A percentile compares a stretch with the other conserved stretches of the same genome.
phyloP scores from a whole-genome alignment of 805 yeast species.

The Nakazawaea molendinolei region DNA sequence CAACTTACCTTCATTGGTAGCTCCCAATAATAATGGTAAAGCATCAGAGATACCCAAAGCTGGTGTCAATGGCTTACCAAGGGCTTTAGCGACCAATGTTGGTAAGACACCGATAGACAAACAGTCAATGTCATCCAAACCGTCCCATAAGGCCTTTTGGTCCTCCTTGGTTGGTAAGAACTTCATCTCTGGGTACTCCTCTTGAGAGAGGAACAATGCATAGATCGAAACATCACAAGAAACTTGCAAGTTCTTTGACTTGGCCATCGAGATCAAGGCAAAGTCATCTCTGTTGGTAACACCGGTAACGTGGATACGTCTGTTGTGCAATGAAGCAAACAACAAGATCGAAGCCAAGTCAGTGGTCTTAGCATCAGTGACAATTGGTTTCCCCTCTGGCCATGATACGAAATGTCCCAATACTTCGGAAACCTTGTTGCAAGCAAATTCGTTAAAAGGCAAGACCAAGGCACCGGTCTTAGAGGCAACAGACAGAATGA shows the following conservation, averaged over 20 bases:
- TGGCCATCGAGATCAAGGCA: conserved; percentile 77
- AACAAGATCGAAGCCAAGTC: conserved; percentile 88
- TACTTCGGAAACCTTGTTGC: conserved; percentile 67
- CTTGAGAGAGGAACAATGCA: conserved; percentile 68
- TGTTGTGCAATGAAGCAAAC: conserved; percentile 79
- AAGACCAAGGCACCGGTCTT: conserved; percentile 75
- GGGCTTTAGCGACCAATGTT: conserved; percentile 57
- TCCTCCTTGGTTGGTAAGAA: conserved; percentile 79
- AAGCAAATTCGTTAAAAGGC: conserved; percentile 66
- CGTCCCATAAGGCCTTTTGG: conserved; percentile 77
- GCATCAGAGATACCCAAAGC: conserved; percentile 80
- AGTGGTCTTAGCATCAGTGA: conserved; percentile 88
- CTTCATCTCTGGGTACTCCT: conserved; percentile 61
- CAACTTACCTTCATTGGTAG: conserved; percentile 67
- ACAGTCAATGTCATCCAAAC: conserved; percentile 68
- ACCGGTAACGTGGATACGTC: conserved; percentile 84
- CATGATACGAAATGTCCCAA: conserved; percentile 76
- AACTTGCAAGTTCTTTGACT: conserved; percentile 72
- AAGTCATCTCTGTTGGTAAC: conserved; percentile 78
- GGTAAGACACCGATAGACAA: conserved; percentile 84
- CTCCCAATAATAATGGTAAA: conserved; percentile 74
- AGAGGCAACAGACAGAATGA: conserved; percentile 53
- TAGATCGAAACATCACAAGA: conserved; percentile 87
- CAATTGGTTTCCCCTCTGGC: conserved; percentile 79
- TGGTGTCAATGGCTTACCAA: conserved; percentile 52